Conservation (phyloP, 495 filamentous ascomycete genomes). For the Acidomyces sp. region DNA sequence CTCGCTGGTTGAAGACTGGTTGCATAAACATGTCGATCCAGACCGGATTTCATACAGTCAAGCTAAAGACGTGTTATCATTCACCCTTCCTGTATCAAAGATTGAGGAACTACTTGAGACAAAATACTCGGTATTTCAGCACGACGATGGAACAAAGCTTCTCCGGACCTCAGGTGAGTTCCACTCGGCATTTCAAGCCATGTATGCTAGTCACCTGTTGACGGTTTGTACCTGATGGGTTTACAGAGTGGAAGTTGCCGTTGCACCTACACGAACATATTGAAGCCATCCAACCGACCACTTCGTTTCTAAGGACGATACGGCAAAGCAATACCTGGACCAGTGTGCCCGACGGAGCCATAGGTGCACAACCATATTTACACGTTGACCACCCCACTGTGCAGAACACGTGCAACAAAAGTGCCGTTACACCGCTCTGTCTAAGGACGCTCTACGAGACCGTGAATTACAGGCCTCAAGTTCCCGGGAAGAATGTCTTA, state of each 20-base stretch:
- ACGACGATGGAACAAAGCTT: constrained; percentile 29
- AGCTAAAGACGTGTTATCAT: constrained; percentile 32
- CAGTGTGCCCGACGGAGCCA: constrained; percentile 21
- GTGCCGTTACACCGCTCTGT: constrained; percentile 40
- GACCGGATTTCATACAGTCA: constrained; percentile 23
- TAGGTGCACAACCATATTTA: no score
- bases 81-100: constrained; percentile 27
- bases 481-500: constrained; percentile 32
- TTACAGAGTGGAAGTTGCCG: constrained; percentile 43
- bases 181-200: no score
- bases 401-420: constrained; percentile 34
- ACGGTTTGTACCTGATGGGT: no score
- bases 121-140: constrained; percentile 31
- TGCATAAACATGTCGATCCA: constrained; percentile 28
- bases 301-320: constrained; percentile 38
- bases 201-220: no score
- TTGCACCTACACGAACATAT: constrained; percentile 42
- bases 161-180: no score
- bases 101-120: constrained; percentile 34
- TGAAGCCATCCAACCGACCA: constrained; percentile 55
- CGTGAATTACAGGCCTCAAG: constrained; percentile 35
- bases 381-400: no score
- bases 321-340: neutral
- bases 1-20: constrained; percentile 32
- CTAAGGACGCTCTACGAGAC: constrained; percentile 43